Evolutionary conservation across 2,329 filamentous ascomycete genomes (phyloP).

Genomic region (Lachnellula cervina): DNA sequence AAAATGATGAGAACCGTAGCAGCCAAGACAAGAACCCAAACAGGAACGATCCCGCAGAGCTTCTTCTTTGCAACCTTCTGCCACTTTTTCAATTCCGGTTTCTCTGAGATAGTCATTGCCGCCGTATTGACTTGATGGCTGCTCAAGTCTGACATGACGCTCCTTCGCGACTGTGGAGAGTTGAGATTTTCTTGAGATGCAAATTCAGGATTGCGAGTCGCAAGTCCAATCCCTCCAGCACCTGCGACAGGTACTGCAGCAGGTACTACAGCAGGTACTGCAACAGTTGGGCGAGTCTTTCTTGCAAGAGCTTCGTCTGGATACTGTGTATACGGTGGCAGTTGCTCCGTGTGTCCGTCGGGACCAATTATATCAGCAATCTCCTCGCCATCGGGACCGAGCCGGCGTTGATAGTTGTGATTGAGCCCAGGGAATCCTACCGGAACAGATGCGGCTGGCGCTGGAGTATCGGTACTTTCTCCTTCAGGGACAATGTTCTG

Average conservation of each 20-base stretch:
- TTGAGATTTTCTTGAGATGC: slow-evolving; percentile 52
- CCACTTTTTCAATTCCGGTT: slow-evolving; percentile 46
- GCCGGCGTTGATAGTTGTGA: slow-evolving; percentile 63
- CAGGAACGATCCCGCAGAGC: slow-evolving; percentile 54
- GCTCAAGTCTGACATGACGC: slow-evolving; percentile 47
- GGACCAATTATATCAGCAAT: slow-evolving; percentile 81
- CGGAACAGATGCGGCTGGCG: slow-evolving; percentile 44
- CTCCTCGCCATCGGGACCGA: slow-evolving; percentile 80
- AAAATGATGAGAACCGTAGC: slow-evolving; percentile 51
- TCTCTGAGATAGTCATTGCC: slow-evolving; percentile 42
- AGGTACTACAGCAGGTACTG: slow-evolving; percentile 16
- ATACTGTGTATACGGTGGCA: slow-evolving; percentile 88
- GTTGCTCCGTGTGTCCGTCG: slow-evolving; percentile 82
- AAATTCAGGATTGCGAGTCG: slow-evolving; percentile 59
- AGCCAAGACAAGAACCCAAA: slow-evolving; percentile 55
- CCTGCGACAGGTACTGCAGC: slow-evolving; percentile 34
- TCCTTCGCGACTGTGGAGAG: slow-evolving; percentile 46
- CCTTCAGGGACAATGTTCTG: slow-evolving; percentile 67
- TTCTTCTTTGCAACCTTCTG: slow-evolving; percentile 49
- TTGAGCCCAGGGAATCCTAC: slow-evolving; percentile 68
- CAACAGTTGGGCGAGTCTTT: slow-evolving; percentile 42
- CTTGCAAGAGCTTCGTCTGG: slow-evolving; percentile 64
- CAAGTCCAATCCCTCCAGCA: slow-evolving; percentile 57
- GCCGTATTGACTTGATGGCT: slow-evolving; percentile 50
- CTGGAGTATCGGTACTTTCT: slow-evolving; percentile 36